Evolutionary conservation across 352 stramenopile species (phyloP), one percentile per base, ranked within the genome.

Genomic region (Pythium rishiriense): DNA sequence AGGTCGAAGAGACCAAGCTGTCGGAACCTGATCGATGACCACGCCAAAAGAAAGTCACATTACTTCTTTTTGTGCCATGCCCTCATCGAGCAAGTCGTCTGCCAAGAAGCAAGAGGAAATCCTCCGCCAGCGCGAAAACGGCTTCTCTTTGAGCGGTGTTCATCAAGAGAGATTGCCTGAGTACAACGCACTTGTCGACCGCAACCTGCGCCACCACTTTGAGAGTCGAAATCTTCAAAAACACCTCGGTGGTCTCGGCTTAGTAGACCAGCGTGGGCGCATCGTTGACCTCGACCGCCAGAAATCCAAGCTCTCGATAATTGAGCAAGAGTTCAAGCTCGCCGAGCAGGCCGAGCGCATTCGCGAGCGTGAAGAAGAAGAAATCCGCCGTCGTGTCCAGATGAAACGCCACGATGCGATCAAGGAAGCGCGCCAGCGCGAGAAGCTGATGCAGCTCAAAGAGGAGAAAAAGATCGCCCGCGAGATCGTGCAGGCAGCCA

Each of bases 311-410:
- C 73, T 97, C 21, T 83, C 86, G 46, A 97, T 98, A 45, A 95
- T 97, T 53, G 89, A 97, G 72, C 88, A 97, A 67, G 90, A 97
- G 62, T 97, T 98, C 68, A 90, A 89, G 51, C 66, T 90, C 41
- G 91, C 90, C 0, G 90, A 98, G 66, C 81, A 89, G 37, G 74
- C 74, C 7, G 88, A 97, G 58, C 66, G 78, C 15, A 76, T 76
- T 43, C 78, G 83, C 19, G 74, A 90, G 45, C 82, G 79, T 22
- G 91, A 97, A 57, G 91, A 97, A 53, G 77, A 94, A 22, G 87
- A 97, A 55, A 85, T 96, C 55, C 83, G 86, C 28, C 83, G 91
- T 26, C 85, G 88, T 22, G 88, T 97, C 49, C 89, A 97, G 58
- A 74, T 91, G 53, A 96, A 96, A 71, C 85, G 91, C 11, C 86